A percentile compares a stretch with the other conserved stretches of the same genome.
phyloP scores from a whole-genome alignment of 768 basidiomycete species.

The Leccinum obscurum region DNA sequence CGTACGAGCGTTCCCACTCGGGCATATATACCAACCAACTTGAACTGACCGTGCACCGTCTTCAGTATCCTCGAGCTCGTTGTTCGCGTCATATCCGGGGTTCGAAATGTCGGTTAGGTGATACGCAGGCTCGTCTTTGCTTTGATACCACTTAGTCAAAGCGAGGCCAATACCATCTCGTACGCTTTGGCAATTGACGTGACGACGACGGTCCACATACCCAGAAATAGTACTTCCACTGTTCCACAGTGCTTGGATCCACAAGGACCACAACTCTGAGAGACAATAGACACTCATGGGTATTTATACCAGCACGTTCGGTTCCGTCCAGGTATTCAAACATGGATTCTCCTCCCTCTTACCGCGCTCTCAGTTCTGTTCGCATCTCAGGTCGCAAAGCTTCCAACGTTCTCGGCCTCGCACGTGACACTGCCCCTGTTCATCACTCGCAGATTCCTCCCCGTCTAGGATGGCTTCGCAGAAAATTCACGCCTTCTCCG shows the following conservation, averaged over 20 bases:
- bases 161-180: too few species aligned
- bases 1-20: too few species aligned
- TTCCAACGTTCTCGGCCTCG: neutral
- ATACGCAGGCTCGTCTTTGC: too few species aligned
- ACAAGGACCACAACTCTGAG: neutral
- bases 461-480: neutral
- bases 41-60: too few species aligned
- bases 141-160: too few species aligned
- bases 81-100: too few species aligned
- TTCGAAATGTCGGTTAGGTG: too few species aligned
- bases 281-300: neutral
- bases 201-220: neutral
- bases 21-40: too few species aligned
- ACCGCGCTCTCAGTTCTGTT: neutral
- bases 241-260: neutral
- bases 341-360: neutral
- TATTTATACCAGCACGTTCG: neutral
- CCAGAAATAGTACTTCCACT: neutral
- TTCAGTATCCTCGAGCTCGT: too few species aligned
- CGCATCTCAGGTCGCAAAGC: conserved; percentile 1
- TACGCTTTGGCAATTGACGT: neutral
- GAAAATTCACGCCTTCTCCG: neutral
- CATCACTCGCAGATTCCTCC: neutral
- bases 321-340: neutral
- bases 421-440: neutral